Base-by-base conservation (phyloP, 768 basidiomycete genomes). In the Clitopilus passeckerianus region DNA sequence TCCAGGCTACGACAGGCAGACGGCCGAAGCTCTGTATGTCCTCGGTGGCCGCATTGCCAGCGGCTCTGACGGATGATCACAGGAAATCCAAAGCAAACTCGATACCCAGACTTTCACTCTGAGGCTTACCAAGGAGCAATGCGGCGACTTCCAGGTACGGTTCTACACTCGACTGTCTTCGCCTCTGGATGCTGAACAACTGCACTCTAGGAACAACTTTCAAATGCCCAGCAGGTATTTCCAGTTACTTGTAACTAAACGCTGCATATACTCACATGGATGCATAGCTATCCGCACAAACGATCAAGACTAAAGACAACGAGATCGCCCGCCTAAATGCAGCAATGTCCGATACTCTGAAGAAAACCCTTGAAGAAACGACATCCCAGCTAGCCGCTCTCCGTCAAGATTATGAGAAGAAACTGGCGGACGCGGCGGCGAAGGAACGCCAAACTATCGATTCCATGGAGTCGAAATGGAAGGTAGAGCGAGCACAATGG, bases 321-420 rank as follows among this genome's bases (percentile, higher is more conserved):
- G 46, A 50, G 12, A 18, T 20, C 18, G n/a, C 22, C 18, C 46
- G 46, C 18, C 22, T 23, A 12, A 18, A 18, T 12, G 12, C 37
- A 9, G 6, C 16, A 23, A 22, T 18, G 15, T 20, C 22, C 10
- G 46, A 18, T n/a, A 22, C 46, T 18, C 22, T 50, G 57, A 34
- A 60, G 73, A 6, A 34, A 68, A 6, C 61, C 67, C 33, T 64
- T 67, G 2, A 68, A 73, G 60, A 67, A 65, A 37, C 67, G 63
- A 52, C 69, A 73, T 1, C 69, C 70, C 0, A 58, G 59, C 23
- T 57, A 58, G 15, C 68, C 20, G 16, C 46, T 7, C 20, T 50
- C 46, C 46, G 46, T 4, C 15, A 22, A 10, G n/a, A 50, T 9
- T n/a, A 9, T 20, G 46, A 23, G 46, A 50, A 50, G 46, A 50